A percentile compares a stretch with the other conserved stretches of the same genome.
phyloP scores from a whole-genome alignment of 352 stramenopile genomes.

The Plasmopara viticola region DNA sequence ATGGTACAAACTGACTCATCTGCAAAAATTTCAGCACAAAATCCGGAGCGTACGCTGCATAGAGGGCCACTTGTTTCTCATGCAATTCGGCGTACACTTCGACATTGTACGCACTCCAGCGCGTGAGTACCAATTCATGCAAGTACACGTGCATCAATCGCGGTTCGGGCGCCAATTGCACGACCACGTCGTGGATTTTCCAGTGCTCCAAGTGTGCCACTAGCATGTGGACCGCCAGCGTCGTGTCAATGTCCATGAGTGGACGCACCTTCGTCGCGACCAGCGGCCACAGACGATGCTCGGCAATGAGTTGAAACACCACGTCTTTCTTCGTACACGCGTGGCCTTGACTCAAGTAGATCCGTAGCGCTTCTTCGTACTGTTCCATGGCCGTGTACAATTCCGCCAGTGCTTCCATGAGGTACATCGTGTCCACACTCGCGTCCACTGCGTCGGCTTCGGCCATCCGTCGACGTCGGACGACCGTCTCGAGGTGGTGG shows the following conservation, averaged over 20 bases:
- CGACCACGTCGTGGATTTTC: constrained; percentile 69
- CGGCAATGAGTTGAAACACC: constrained; percentile 76
- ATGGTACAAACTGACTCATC: constrained; percentile 72
- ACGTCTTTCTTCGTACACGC: constrained; percentile 84
- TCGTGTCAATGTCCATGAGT: constrained; percentile 71
- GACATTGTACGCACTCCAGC: constrained; percentile 68
- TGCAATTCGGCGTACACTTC: constrained; percentile 69
- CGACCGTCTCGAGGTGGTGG: constrained; percentile 70
- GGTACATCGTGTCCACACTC: constrained; percentile 74
- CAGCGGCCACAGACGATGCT: constrained; percentile 74
- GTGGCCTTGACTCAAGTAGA: constrained; percentile 79
- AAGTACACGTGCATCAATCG: constrained; percentile 71
- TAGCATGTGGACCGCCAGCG: constrained; percentile 65
- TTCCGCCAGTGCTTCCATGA: constrained; percentile 78
- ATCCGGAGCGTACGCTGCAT: constrained; percentile 55
- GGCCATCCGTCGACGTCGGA: constrained; percentile 61
- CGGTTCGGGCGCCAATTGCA: constrained; percentile 54
- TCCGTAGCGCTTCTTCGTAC: constrained; percentile 75
- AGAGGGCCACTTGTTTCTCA: constrained; percentile 68
- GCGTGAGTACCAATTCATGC: constrained; percentile 68
- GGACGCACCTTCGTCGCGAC: constrained; percentile 76
- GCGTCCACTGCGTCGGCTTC: constrained; percentile 48
- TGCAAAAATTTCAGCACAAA: constrained; percentile 75
- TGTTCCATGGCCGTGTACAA: constrained; percentile 78
- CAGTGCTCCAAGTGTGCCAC: constrained; percentile 77